Percentiles rank a stretch among this genome's conserved stretches.
These are phyloP conservation scores for Solanum arcanum DNA, from an alignment of 257 asterid species.

Conservation along the genomic window DNA sequence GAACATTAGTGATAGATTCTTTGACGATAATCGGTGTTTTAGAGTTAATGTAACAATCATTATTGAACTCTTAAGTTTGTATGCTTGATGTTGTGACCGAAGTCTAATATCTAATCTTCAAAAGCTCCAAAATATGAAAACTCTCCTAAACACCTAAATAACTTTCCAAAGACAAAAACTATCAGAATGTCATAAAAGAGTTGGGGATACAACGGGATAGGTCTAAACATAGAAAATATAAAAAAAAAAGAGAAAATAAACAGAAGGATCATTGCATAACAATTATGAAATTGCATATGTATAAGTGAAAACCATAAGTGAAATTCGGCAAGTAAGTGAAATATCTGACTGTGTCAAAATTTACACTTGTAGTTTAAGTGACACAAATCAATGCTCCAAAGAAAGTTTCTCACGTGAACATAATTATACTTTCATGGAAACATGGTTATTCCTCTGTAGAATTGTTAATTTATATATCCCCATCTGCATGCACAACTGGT, in stretches of 20 bases:
- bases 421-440: background rate
- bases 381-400: background rate
- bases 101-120: background rate
- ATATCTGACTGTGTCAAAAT: background rate
- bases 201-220: background rate
- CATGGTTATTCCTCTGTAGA: background rate
- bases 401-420: background rate
- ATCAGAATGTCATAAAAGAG: background rate
- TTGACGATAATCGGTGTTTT: background rate
- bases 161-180: background rate
- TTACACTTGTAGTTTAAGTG: background rate
- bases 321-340: background rate
- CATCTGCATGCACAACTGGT: background rate
- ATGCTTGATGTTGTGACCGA: background rate
- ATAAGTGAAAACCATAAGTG: background rate
- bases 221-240: background rate
- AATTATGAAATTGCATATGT: background rate
- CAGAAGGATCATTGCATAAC: background rate
- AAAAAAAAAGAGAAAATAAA: too few relatives aligned
- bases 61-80: background rate
- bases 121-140: background rate
- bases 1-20: too few relatives aligned
- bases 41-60: background rate
- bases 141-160: background rate
- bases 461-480: background rate